Conservation (phyloP, 176 grass and related monocot genomes). For the Cenchrus fungigraminus region DNA sequence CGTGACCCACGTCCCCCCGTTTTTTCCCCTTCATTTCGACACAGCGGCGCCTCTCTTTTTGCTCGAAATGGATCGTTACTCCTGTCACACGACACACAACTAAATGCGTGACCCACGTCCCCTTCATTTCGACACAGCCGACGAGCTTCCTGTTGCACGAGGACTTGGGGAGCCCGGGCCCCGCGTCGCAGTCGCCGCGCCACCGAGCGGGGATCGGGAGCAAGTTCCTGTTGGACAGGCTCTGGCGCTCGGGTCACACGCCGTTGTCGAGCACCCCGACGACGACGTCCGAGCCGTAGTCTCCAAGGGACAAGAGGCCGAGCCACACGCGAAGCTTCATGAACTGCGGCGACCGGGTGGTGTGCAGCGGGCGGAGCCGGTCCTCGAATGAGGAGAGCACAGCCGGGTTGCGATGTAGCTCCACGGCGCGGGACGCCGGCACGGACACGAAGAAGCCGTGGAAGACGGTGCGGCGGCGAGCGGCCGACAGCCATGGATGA, state of each 20-base stretch:
- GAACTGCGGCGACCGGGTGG: constrained; percentile 92
- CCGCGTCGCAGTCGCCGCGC: constrained; percentile 77
- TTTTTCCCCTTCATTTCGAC: too few species aligned
- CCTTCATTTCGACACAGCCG: too few species aligned
- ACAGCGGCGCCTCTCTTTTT: too few species aligned
- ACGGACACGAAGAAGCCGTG: constrained; percentile 85
- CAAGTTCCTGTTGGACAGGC: constrained; percentile 80
- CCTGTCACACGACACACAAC: too few species aligned
- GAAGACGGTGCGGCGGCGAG: constrained; percentile 54
- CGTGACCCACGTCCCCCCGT: too few species aligned
- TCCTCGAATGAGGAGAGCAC: constrained; percentile 89
- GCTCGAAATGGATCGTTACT: too few species aligned
- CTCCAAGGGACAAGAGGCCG: constrained; percentile 82
- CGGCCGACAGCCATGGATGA: too few species aligned
- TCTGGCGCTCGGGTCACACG: constrained; percentile 84
- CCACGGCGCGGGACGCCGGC: constrained; percentile 46
- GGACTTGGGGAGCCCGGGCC: too few species aligned
- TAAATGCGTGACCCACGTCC: too few species aligned
- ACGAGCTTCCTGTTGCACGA: too few species aligned
- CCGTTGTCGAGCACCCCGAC: constrained; percentile 90
- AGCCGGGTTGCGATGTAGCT: constrained; percentile 59
- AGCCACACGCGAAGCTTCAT: constrained; percentile 78
- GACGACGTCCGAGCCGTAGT: constrained; percentile 92
- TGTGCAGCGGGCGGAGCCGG: constrained; percentile 66
- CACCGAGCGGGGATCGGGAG: constrained; percentile 69